Conservation (phyloP, 768 basidiomycete species). For the Lactarius evosmus region DNA sequence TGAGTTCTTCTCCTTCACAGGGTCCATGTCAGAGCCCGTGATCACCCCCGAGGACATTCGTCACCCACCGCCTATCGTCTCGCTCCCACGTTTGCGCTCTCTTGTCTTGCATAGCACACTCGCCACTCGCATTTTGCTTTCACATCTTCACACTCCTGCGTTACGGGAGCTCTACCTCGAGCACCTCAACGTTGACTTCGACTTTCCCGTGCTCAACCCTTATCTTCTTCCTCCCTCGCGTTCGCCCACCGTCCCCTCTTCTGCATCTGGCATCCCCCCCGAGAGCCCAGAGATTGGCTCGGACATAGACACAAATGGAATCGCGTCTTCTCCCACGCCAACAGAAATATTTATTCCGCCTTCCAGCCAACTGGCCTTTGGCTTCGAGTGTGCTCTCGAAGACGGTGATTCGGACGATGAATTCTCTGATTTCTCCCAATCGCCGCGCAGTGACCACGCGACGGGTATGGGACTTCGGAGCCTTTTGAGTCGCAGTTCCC, state of each 20-base stretch:
- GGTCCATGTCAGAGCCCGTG: slow-evolving; percentile 48
- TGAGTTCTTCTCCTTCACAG: slow-evolving; percentile 54
- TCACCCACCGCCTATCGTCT: slow-evolving; percentile 40
- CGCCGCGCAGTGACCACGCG: slow-evolving; percentile 70
- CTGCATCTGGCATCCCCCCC: not conserved
- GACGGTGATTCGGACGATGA: slow-evolving; percentile 75
- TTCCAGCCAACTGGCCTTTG: slow-evolving; percentile 7
- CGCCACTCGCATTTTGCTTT: slow-evolving; percentile 61
- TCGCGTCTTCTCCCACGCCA: not conserved
- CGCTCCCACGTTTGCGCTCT: slow-evolving; percentile 56
- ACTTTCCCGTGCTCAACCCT: slow-evolving; percentile 27
- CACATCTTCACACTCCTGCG: slow-evolving; percentile 57
- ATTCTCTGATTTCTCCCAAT: slow-evolving; percentile 70
- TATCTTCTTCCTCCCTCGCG: slow-evolving; percentile 31
- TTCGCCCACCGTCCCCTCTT: slow-evolving; percentile 16
- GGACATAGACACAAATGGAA: not conserved
- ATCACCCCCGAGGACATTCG: slow-evolving; percentile 29
- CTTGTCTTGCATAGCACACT: slow-evolving; percentile 58
- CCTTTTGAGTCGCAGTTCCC: slow-evolving; percentile 56
- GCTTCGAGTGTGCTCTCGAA: slow-evolving; percentile 37
- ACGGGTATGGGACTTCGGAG: slow-evolving; percentile 77
- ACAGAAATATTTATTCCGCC: not conserved
- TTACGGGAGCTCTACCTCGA: slow-evolving; percentile 60
- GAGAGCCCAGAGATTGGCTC: not conserved
- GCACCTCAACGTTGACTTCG: slow-evolving; percentile 63